Percentiles rank a stretch among this genome's conserved stretches.
Evolutionary conservation across 306 rosid species (phyloP).

Genomic region (Hippophae tibetana): DNA sequence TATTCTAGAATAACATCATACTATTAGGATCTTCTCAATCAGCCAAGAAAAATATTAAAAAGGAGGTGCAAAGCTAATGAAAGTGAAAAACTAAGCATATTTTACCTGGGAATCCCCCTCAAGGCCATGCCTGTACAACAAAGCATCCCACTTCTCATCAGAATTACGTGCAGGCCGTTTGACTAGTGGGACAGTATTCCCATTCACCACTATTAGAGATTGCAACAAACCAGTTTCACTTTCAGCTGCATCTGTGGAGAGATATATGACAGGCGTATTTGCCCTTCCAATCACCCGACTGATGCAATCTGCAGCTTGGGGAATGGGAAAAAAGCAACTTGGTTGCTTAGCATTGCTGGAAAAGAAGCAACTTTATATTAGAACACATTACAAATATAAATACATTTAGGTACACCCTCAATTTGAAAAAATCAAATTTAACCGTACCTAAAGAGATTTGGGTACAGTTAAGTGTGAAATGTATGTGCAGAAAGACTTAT

Average conservation of each 20-base stretch:
- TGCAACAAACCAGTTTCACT: slow-evolving; percentile 80
- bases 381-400: background rate
- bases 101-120: slow-evolving; percentile 76
- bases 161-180: slow-evolving; percentile 73
- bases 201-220: slow-evolving; percentile 62
- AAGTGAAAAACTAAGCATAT: slow-evolving; percentile 13
- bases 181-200: slow-evolving; percentile 72
- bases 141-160: slow-evolving; percentile 98
- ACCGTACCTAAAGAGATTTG: too few relatives aligned
- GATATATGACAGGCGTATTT: slow-evolving; percentile 61
- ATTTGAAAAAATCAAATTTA: background rate
- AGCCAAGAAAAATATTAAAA: background rate
- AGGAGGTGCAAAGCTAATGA: background rate
- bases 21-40: background rate
- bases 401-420: background rate
- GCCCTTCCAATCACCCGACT: slow-evolving; percentile 54
- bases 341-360: slow-evolving; percentile 69
- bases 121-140: slow-evolving; percentile 65
- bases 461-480: too few relatives aligned
- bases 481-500: too few relatives aligned
- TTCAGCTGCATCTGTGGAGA: slow-evolving; percentile 92
- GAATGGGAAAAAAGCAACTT: slow-evolving; percentile 96
- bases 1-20: too few relatives aligned
- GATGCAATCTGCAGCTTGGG: slow-evolving; percentile 94
- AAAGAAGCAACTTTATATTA: slow-evolving; percentile 24